Conservation (phyloP, 1,284 basidiomycete genomes). For the Waitea zeae region DNA sequence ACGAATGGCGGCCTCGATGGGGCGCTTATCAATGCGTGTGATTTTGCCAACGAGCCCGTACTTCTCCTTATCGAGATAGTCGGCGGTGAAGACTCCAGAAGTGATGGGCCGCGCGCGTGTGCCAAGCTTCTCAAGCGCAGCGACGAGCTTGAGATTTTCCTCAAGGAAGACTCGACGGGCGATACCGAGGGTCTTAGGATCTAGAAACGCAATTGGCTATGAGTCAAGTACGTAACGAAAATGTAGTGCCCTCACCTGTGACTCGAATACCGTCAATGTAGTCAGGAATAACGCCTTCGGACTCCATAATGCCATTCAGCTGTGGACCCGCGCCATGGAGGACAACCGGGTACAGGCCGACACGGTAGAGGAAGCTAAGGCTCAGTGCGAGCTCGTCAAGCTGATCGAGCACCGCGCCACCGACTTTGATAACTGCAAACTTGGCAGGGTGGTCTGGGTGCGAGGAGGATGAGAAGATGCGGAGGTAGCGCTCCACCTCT, state of each 20-base stretch:
- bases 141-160: slow-evolving; percentile 87
- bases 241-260: slow-evolving; percentile 35
- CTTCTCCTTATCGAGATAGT: slow-evolving; percentile 85
- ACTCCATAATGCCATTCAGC: slow-evolving; percentile 81
- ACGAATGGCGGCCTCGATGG: slow-evolving; percentile 86
- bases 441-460: slow-evolving; percentile 73
- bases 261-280: slow-evolving; percentile 94
- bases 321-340: slow-evolving; percentile 93
- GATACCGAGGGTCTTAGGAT: slow-evolving; percentile 81
- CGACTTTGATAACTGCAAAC: slow-evolving; percentile 90
- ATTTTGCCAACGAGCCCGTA: slow-evolving; percentile 94
- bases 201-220: slow-evolving; percentile 23
- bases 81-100: slow-evolving; percentile 88
- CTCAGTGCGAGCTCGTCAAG: slow-evolving; percentile 84
- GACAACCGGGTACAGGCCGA: slow-evolving; percentile 88
- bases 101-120: slow-evolving; percentile 92
- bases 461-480: slow-evolving; percentile 85
- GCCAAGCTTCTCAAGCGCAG: slow-evolving; percentile 79
- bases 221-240: neutral
- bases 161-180: slow-evolving; percentile 92
- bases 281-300: slow-evolving; percentile 81
- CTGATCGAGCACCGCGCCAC: slow-evolving; percentile 82
- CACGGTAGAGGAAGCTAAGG: slow-evolving; percentile 84
- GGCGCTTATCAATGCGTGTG: slow-evolving; percentile 83
- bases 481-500: slow-evolving; percentile 90